A percentile compares a stretch with the other conserved stretches of the same genome.
Evolutionary conservation across 2,329 filamentous ascomycete species (phyloP).

Genomic region (Pestalotiopsis sp.): DNA sequence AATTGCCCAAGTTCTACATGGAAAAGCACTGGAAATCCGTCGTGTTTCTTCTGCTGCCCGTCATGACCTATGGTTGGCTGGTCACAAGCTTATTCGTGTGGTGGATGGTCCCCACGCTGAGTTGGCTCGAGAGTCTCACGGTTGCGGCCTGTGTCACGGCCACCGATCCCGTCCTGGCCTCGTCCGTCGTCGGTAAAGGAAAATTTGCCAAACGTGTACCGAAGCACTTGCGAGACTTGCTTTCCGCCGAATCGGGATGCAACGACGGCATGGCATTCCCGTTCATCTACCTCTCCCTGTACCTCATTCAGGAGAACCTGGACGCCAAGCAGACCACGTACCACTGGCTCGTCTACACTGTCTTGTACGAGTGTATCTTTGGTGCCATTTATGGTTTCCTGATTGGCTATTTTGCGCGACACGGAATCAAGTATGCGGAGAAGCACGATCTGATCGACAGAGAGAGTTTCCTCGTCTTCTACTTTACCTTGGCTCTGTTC

Average conservation of each 20-base stretch:
- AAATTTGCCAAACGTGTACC: constrained; percentile 98
- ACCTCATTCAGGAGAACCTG: constrained; percentile 81
- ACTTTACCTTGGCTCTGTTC: constrained; percentile 95
- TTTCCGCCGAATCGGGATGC: constrained; percentile 96
- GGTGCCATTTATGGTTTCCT: constrained; percentile 86
- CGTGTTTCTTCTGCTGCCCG: constrained; percentile 81
- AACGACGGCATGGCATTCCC: constrained; percentile 99
- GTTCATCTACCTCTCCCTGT: constrained; percentile 90
- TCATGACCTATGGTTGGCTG: constrained; percentile 97
- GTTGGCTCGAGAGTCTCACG: constrained; percentile 87
- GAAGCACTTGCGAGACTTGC: constrained; percentile 91
- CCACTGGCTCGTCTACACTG: constrained; percentile 86
- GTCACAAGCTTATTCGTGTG: constrained; percentile 92
- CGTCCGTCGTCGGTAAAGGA: constrained; percentile 96
- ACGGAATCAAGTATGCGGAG: constrained; percentile 87
- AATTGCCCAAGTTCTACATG: constrained; percentile 94
- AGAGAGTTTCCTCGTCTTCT: constrained; percentile 97
- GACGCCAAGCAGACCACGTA: constrained; percentile 70
- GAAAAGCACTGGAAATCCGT: constrained; percentile 97
- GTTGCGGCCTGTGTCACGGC: constrained; percentile 94
- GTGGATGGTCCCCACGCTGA: constrained; percentile 79
- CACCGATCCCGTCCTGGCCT: constrained; percentile 94
- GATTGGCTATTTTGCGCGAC: constrained; percentile 86
- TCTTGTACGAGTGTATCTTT: constrained; percentile 95
- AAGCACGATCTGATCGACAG: constrained; percentile 84